Evolutionary conservation across 768 basidiomycete genomes (phyloP).

Genomic region (Dendrothele bispora): DNA sequence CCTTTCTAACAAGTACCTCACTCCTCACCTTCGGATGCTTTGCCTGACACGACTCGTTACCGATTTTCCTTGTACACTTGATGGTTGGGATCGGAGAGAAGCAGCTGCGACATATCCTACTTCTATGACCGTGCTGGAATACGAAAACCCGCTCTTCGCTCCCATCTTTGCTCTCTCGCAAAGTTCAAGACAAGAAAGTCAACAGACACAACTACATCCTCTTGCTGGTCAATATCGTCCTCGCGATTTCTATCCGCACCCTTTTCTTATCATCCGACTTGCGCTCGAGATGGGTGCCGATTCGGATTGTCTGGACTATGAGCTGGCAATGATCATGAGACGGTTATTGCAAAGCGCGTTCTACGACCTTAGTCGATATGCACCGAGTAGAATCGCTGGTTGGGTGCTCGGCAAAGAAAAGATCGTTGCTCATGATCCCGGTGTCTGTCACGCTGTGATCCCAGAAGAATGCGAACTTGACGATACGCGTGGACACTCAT

Average conservation of each 20-base stretch:
- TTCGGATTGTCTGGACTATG: too few relatives aligned
- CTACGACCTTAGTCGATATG: slow-evolving; percentile 75
- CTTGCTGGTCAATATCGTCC: slow-evolving; percentile 59
- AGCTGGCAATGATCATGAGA: too few relatives aligned
- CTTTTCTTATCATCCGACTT: slow-evolving; percentile 68
- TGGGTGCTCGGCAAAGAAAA: too few relatives aligned
- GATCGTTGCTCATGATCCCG: too few relatives aligned
- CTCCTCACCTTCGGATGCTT: slow-evolving; percentile 60
- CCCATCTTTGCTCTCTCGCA: too few relatives aligned
- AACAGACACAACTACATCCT: too few relatives aligned
- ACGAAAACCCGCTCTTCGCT: too few relatives aligned
- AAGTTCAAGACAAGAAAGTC: too few relatives aligned
- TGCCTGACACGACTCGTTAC: slow-evolving; percentile 57
- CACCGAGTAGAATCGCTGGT: slow-evolving; percentile 68
- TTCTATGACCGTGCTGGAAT: too few relatives aligned
- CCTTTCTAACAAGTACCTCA: slow-evolving; percentile 74
- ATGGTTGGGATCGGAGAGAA: slow-evolving; percentile 71
- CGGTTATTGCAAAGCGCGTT: slow-evolving; percentile 67
- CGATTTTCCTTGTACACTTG: slow-evolving; percentile 70
- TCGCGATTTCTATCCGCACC: slow-evolving; percentile 60
- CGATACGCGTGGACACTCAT: too few relatives aligned
- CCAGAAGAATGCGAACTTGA: too few relatives aligned
- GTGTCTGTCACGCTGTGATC: too few relatives aligned
- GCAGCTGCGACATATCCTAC: slow-evolving; percentile 44
- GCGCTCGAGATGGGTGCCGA: slow-evolving; percentile 62